These are phyloP conservation scores for Thecaphora thlaspeos DNA, from an alignment of 1,284 basidiomycete genomes.

Conservation along the genomic window DNA sequence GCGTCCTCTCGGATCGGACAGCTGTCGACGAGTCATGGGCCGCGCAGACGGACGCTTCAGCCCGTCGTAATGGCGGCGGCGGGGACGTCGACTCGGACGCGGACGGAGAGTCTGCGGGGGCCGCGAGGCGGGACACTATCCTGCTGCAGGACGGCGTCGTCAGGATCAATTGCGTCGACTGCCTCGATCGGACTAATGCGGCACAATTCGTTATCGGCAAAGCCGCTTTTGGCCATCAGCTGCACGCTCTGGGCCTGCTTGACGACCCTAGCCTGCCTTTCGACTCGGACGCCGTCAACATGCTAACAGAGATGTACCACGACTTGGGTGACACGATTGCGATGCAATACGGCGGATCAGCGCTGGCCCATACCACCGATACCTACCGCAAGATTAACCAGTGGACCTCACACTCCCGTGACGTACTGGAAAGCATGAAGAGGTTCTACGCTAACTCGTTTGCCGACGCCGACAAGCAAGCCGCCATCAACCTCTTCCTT, in stretches of 20 bases:
- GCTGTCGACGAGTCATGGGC: too few relatives aligned
- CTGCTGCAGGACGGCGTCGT: constrained; percentile 84
- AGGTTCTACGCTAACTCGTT: constrained; percentile 95
- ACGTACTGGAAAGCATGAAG: constrained; percentile 93
- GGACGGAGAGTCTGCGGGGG: not conserved
- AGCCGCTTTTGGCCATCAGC: constrained; percentile 87
- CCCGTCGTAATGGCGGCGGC: too few relatives aligned
- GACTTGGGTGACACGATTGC: constrained; percentile 70
- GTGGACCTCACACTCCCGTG: constrained; percentile 96
- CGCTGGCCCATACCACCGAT: constrained; percentile 93
- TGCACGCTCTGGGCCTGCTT: constrained; percentile 78
- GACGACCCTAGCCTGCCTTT: constrained; percentile 81
- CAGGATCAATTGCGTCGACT: constrained; percentile 70
- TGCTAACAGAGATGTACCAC: constrained; percentile 99
- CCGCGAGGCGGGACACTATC: constrained; percentile 60
- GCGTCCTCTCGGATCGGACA: too few relatives aligned
- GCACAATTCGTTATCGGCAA: constrained; percentile 98
- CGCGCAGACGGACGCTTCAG: too few relatives aligned
- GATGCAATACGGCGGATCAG: constrained; percentile 72
- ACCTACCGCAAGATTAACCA: constrained; percentile 89
- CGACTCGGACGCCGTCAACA: constrained; percentile 92
- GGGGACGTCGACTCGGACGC: constrained; percentile 4
- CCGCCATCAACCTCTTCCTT: constrained; percentile 94
- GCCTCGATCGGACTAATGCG: constrained; percentile 88
- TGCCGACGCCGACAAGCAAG: constrained; percentile 86